Conservation (phyloP, 129 eudicot species). For the Centrapalus pauciflorus region DNA sequence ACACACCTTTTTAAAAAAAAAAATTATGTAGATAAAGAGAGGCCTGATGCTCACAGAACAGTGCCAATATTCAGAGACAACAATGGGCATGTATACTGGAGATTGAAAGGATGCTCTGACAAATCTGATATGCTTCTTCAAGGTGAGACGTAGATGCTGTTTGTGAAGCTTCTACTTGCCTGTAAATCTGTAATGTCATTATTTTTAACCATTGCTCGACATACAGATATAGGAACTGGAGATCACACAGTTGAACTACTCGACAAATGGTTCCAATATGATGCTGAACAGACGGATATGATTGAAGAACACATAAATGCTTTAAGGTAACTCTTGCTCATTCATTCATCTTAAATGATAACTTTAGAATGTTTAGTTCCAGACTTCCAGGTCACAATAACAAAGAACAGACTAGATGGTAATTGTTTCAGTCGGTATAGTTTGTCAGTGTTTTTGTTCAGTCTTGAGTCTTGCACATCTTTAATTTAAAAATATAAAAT, state of each 20-base stretch:
- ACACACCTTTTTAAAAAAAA: no score
- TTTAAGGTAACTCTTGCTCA: conserved; percentile 33
- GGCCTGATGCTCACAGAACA: conserved; percentile 54
- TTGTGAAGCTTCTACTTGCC: not conserved
- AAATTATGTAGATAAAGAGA: conserved; percentile 42
- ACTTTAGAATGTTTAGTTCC: no score
- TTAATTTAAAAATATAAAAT: no score
- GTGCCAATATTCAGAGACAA: conserved; percentile 38
- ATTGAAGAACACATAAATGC: conserved; percentile 41
- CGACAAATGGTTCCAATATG: conserved; percentile 62
- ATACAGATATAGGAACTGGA: conserved; percentile 52
- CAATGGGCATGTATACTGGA: conserved; percentile 67
- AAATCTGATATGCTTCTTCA: conserved; percentile 51
- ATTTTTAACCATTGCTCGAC: not conserved
- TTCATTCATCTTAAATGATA: not conserved
- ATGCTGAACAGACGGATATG: conserved; percentile 44
- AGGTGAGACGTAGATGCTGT: conserved; percentile 32
- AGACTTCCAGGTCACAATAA: no score
- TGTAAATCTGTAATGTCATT: not conserved
- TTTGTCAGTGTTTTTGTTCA: no score
- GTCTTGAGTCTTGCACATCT: no score
- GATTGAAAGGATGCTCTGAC: conserved; percentile 41
- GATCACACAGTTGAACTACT: conserved; percentile 26
- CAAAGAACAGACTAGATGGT: no score
- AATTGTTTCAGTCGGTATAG: no score